A percentile compares a stretch with the other conserved stretches of the same genome.
phyloP scores from a whole-genome alignment of 371 early-diverging fungal genomes.

The Cokeromyces recurvatus region DNA sequence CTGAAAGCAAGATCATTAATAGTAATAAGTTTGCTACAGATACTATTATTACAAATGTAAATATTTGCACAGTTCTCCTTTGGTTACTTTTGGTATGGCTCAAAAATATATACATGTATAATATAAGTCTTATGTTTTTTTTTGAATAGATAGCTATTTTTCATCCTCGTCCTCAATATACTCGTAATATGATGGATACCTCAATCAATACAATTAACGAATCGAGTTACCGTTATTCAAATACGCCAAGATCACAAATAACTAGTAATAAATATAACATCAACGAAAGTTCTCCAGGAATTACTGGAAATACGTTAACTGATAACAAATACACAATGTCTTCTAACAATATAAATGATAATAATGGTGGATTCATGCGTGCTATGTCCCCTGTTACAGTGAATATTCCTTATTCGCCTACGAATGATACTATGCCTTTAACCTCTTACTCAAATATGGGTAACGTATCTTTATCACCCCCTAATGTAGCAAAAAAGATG shows the following conservation, averaged over 20 bases:
- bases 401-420: constrained; percentile 20
- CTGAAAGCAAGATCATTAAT: constrained; percentile 20
- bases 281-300: constrained; percentile 1
- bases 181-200: neutral
- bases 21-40: constrained; percentile 41
- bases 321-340: neutral
- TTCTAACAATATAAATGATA: constrained; percentile 5
- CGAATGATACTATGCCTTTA: constrained; percentile 20
- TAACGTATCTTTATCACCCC: constrained; percentile 9
- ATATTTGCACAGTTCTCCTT: constrained; percentile 24
- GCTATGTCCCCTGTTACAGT: constrained; percentile 35
- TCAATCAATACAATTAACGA: constrained; percentile 2
- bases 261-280: neutral
- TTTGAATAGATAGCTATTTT: constrained; percentile 32
- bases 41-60: constrained; percentile 32
- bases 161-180: constrained; percentile 34
- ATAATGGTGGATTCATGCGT: constrained; percentile 31
- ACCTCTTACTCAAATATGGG: neutral
- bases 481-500: no score
- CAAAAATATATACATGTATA: neutral
- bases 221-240: constrained; percentile 2
- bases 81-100: constrained; percentile 19
- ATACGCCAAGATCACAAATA: neutral
- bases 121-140: neutral
- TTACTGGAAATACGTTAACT: neutral